These are phyloP conservation scores for Picea glauca DNA, from an alignment of 75 land plant species.

Conservation along the genomic window DNA sequence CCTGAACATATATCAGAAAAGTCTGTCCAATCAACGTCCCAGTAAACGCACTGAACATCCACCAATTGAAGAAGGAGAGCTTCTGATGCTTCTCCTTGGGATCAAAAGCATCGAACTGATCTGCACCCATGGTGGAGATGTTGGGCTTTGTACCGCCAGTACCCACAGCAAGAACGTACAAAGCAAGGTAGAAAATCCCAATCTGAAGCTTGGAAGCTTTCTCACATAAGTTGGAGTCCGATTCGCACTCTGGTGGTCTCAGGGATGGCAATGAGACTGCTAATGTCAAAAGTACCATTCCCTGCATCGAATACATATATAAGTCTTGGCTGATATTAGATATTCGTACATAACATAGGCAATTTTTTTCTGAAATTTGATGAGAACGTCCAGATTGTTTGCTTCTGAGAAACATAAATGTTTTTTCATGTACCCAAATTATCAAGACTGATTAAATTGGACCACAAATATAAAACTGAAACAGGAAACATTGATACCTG, in stretches of 20 bases:
- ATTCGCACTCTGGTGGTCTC: constrained; percentile 14
- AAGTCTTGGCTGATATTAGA: too few species aligned
- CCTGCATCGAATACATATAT: constrained; percentile 19
- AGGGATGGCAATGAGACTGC: constrained; percentile 22
- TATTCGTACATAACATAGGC: too few species aligned
- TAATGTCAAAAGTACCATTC: constrained; percentile 29
- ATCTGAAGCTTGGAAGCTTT: constrained; percentile 35
- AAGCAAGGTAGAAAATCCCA: constrained; percentile 42
- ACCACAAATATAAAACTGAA: too few species aligned
- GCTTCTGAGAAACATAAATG: too few species aligned
- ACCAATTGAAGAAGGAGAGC: constrained; percentile 80
- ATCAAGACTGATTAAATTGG: too few species aligned
- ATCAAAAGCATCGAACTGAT: constrained; percentile 77
- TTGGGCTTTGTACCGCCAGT: constrained; percentile 74
- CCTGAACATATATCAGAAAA: constrained; percentile 62
- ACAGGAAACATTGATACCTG: too few species aligned
- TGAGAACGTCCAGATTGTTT: too few species aligned
- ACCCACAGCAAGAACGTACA: constrained; percentile 67
- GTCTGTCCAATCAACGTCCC: constrained; percentile 45
- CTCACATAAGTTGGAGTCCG: constrained; percentile 22
- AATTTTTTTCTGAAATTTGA: too few species aligned
- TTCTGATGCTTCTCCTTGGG: constrained; percentile 58
- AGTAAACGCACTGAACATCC: constrained; percentile 63
- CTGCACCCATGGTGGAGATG: constrained; percentile 77
- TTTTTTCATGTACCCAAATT: too few species aligned